These are phyloP conservation scores for Teratosphaeria epicoccoides DNA, from an alignment of 2,329 filamentous ascomycete genomes.

Conservation along the genomic window DNA sequence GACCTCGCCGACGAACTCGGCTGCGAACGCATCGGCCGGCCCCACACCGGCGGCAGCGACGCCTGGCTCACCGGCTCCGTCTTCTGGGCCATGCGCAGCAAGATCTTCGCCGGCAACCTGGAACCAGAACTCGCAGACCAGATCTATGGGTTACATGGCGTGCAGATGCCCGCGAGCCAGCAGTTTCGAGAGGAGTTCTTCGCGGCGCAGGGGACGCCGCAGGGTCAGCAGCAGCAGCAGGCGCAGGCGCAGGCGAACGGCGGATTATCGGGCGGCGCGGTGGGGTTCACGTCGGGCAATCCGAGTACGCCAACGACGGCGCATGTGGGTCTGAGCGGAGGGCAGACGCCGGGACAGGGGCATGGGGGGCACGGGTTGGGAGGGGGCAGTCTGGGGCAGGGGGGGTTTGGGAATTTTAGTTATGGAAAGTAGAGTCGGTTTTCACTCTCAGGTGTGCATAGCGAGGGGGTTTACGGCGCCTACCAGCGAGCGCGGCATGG, in stretches of 20 bases:
- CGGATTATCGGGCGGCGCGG: conserved; percentile 16
- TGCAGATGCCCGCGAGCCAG: conserved; percentile 46
- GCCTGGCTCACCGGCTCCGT: conserved; percentile 86
- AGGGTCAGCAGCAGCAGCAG: conserved; percentile 1
- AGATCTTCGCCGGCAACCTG: conserved; percentile 75
- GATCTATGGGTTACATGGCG: conserved; percentile 78
- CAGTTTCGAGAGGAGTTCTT: conserved; percentile 31
- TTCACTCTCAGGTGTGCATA: background rate
- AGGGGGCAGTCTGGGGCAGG: conserved; percentile 54
- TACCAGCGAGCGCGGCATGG: background rate
- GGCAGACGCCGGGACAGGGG: conserved; percentile 36
- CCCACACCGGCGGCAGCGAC: conserved; percentile 89
- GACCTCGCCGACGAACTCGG: conserved; percentile 89
- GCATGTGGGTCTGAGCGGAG: conserved; percentile 33
- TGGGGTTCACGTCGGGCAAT: conserved; percentile 26
- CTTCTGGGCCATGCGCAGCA: conserved; percentile 85
- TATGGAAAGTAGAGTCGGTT: background rate
- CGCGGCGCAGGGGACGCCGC: conserved; percentile 32
- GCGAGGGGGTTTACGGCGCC: background rate
- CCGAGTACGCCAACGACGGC: conserved; percentile 61
- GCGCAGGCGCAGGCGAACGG: background rate
- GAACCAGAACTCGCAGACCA: conserved; percentile 74
- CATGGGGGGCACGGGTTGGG: conserved; percentile 6
- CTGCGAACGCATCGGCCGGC: conserved; percentile 74
- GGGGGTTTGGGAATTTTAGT: conserved; percentile 52